A percentile compares a stretch with the other conserved stretches of the same genome.
These are phyloP conservation scores for Tremellales sp. DNA, from an alignment of 1,284 basidiomycete genomes.

Conservation along the genomic window DNA sequence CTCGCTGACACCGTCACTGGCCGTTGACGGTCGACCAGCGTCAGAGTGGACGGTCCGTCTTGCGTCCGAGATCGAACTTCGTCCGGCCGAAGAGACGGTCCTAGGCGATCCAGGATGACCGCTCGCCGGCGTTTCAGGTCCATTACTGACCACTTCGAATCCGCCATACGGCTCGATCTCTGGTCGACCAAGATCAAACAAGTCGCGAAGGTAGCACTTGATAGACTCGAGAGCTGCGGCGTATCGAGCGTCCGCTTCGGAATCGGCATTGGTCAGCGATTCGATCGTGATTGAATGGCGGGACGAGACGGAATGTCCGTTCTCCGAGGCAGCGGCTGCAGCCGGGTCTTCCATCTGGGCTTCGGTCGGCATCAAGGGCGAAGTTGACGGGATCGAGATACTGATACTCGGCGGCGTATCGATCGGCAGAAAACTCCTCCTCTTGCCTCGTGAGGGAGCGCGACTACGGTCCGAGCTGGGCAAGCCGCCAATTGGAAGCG, in stretches of 20 bases:
- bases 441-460: slow-evolving; percentile 50
- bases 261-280: too few relatives aligned
- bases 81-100: neutral
- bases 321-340: slow-evolving; percentile 5
- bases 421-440: slow-evolving; percentile 79
- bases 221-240: slow-evolving; percentile 69
- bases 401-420: slow-evolving; percentile 48
- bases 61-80: slow-evolving; percentile 14
- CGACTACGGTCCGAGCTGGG: slow-evolving; percentile 9
- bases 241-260: slow-evolving; percentile 29
- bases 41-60: slow-evolving; percentile 15
- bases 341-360: slow-evolving; percentile 10
- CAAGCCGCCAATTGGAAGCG: slow-evolving; percentile 3
- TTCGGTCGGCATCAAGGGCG: slow-evolving; percentile 58
- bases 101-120: slow-evolving; percentile 5
- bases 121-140: slow-evolving; percentile 4
- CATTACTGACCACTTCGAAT: slow-evolving; percentile 35
- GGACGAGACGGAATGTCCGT: slow-evolving; percentile 13
- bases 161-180: slow-evolving; percentile 40
- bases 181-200: slow-evolving; percentile 70
- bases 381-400: slow-evolving; percentile 56
- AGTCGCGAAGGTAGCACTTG: slow-evolving; percentile 90
- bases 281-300: slow-evolving; percentile 13
- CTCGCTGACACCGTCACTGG: slow-evolving; percentile 20
- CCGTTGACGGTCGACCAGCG: slow-evolving; percentile 19